Evolutionary conservation across 129 eudicot species (phyloP), one percentile per base, ranked within the genome.

Genomic region (Tagetes patula): DNA sequence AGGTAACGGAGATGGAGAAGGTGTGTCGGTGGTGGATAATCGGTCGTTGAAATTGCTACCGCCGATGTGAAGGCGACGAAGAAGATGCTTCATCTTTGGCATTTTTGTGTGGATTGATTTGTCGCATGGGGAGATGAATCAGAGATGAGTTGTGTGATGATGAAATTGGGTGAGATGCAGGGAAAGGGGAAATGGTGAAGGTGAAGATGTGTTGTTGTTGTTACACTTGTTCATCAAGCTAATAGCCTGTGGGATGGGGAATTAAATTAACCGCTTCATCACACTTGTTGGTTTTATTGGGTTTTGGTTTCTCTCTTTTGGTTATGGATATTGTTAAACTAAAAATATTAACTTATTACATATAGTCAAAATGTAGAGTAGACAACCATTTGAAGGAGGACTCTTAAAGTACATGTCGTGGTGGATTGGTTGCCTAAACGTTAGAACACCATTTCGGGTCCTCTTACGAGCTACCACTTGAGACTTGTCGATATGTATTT

Each of bases 1-100:
- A 11, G 76, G 50, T 50, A 59, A 32, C 36, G 87, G 56, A 53
- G 70, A 66, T 20, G 84, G 65, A 58, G 85, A 70, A 1, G 88
- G 30, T 33, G 82, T 78, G 86, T 74, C 71, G 80, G 70, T 66
- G 75, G 78, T 37, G 76, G 85, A 2, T 8, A 50, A 68, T 30
- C 62, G 53, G 55, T 77, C 53, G 48, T 71, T 71, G 75, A 75
- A 87, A 76, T 81, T 82, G 80, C 72, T 70, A 36, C 80, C 82
- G 69, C 98, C 98, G 88, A 92, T 92, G 84, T 89, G 98, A 55
- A 92, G 96, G 77, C 87, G 87, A 36, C 98, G 88, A 31, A 92
- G 82, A 0, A 92, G 80, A 75, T 89, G 96, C 72, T 89, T 94
- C 92, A 94, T 88, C 70, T 90, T 94, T 56, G 93, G 82, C 96